These are phyloP conservation scores for Myriosclerotinia duriaeana DNA, from an alignment of 2,329 filamentous ascomycete species.

Conservation along the genomic window DNA sequence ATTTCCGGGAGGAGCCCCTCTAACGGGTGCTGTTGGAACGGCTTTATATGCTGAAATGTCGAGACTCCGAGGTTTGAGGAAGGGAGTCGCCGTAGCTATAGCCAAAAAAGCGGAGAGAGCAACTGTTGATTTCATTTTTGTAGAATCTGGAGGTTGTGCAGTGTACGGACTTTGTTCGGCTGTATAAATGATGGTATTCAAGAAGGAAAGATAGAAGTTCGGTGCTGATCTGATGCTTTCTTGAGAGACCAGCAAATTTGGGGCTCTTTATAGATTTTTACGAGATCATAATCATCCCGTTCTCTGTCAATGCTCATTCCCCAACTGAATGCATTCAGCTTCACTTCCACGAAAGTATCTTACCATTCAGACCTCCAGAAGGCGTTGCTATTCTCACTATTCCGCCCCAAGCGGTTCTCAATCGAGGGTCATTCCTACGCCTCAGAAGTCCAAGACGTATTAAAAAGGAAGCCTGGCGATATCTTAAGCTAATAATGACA, in stretches of 20 bases:
- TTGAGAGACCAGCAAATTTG: background rate
- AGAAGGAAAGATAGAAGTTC: background rate
- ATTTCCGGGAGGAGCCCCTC: conserved; percentile 18
- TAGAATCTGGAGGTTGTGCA: background rate
- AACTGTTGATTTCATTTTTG: conserved; percentile 16
- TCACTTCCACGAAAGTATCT: background rate
- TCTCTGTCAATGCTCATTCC: background rate
- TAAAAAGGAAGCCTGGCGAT: background rate
- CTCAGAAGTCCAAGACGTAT: background rate
- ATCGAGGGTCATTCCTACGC: background rate
- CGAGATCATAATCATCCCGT: background rate
- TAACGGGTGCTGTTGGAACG: conserved; percentile 9
- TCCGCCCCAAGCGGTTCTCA: background rate
- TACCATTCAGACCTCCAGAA: background rate
- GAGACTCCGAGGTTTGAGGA: conserved; percentile 19
- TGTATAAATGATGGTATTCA: background rate
- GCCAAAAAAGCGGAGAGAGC: background rate
- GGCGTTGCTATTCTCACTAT: conserved; percentile 1
- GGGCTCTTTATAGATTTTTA: conserved; percentile 8
- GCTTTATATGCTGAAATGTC: conserved; percentile 21
- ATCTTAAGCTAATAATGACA: background rate
- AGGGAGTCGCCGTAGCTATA: conserved; percentile 1
- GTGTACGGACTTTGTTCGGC: background rate
- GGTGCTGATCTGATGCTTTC: conserved; percentile 5
- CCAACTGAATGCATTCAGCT: conserved; percentile 1